Evolutionary conservation across 2,329 filamentous ascomycete species (phyloP), one percentile per base, ranked within the genome.

Genomic region (Fusarium buharicum): DNA sequence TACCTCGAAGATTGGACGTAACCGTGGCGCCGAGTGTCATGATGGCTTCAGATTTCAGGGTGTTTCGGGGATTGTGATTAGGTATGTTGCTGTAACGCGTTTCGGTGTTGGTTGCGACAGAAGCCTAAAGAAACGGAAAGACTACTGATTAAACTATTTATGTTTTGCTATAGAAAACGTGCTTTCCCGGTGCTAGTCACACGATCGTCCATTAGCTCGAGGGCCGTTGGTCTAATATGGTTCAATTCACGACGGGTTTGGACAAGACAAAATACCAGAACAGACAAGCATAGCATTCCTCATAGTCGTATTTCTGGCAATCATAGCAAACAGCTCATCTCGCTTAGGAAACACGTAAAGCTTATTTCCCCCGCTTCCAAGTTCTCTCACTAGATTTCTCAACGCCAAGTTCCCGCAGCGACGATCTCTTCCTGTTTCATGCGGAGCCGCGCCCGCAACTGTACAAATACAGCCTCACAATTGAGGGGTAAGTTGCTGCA

Each of bases 371-470:
- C 30, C 30, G 30, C 30, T 33, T 33, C 30, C 6, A 33, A 5
- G 3, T 27, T 27, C 9, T 12, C n/a, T 7, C 14, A 17, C 5
- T 11, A 33, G 18, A 12, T n/a, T 24, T 36, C 24, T 17, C 22
- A 10, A 30, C 8, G 20, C 22, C 31, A 31, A 34, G 40, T n/a
- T 44, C 17, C 18, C 5, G 22, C 9, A 31, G 12, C 17, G 37
- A 50, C 41, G 31, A 54, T 45, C 20, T 16, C 43, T 30, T 45
- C 24, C 12, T 27, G 11, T 11, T 14, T 4, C 11, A 13, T 57
- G 57, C 66, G 65, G 66, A 62, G 27, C 56, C 65, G 65, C 30
- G 10, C 18, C 61, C 61, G 61, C 59, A 64, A 37, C 43, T 45
- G 33, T 8, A 24, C 22, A 16, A 31, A 36, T 13, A 22, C 11